These are phyloP conservation scores for Blastocystis sp. DNA, from an alignment of 352 stramenopile genomes.

Conservation along the genomic window DNA sequence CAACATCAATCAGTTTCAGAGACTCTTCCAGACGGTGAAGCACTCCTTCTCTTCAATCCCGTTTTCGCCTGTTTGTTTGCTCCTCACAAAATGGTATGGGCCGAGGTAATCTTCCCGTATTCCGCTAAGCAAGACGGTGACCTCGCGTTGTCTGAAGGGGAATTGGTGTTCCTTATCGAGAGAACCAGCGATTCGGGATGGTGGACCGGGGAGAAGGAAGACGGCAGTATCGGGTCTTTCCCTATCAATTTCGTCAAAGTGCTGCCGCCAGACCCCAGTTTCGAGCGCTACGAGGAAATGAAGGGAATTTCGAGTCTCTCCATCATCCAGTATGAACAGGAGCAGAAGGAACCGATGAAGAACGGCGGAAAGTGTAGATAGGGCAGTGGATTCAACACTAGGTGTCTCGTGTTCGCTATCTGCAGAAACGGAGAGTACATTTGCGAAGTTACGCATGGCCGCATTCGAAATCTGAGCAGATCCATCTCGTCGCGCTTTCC, in stretches of 20 bases:
- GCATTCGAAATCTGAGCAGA: background rate
- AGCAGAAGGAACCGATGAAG: background rate
- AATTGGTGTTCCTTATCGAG: background rate
- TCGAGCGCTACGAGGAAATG: background rate
- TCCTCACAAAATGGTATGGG: background rate
- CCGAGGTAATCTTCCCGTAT: background rate
- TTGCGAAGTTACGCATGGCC: background rate
- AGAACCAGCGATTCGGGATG: background rate
- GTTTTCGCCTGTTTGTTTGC: constrained; percentile 9
- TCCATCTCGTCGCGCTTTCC: background rate
- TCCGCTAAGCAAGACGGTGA: background rate
- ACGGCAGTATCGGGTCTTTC: background rate
- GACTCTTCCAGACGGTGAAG: background rate
- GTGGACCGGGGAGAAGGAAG: background rate
- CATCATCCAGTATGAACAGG: background rate
- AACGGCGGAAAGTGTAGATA: background rate
- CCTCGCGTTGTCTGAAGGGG: background rate
- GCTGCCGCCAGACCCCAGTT: background rate
- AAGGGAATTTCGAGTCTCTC: background rate
- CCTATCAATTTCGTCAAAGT: background rate
- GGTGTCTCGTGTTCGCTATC: background rate
- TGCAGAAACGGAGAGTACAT: background rate
- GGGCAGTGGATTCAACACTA: background rate
- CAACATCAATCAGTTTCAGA: constrained; percentile 21
- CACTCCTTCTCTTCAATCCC: constrained; percentile 33